Percentiles rank a stretch among this genome's conserved stretches.
Evolutionary conservation across 139 green algal genomes (phyloP).

Genomic region (Chlamydomonas incerta): DNA sequence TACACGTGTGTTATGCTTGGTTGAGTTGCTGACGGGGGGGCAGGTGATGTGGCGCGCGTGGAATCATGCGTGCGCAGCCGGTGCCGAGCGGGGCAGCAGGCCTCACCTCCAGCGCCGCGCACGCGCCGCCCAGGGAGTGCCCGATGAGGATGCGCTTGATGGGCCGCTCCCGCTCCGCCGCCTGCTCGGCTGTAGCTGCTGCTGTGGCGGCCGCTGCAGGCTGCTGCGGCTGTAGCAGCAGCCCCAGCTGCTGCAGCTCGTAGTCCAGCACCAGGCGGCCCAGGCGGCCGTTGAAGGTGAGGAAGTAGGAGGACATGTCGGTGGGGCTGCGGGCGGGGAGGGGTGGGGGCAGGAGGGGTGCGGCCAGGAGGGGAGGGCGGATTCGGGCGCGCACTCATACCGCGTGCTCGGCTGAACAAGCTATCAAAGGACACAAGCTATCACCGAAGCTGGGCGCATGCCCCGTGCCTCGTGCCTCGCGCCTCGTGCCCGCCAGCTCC

Average conservation of each 20-base stretch:
- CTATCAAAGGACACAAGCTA: too few relatives aligned
- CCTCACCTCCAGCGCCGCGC: conserved; percentile 66
- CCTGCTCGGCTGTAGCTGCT: conserved; percentile 15
- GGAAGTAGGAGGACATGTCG: conserved; percentile 67
- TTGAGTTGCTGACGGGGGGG: too few relatives aligned
- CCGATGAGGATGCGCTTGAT: conserved; percentile 78
- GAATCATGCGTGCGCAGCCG: too few relatives aligned
- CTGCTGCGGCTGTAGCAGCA: not conserved
- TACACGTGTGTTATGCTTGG: too few relatives aligned
- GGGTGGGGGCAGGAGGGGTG: too few relatives aligned
- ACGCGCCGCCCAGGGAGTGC: conserved; percentile 81
- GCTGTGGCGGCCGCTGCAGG: not conserved
- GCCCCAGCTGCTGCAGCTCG: conserved; percentile 57
- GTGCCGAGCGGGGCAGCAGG: too few relatives aligned
- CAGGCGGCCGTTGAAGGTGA: conserved; percentile 81
- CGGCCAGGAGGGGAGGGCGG: not conserved
- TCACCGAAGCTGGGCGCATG: too few relatives aligned
- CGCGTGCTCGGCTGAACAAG: too few relatives aligned
- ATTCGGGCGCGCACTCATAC: too few relatives aligned
- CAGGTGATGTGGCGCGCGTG: too few relatives aligned
- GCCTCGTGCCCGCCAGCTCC: too few relatives aligned
- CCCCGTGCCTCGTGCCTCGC: too few relatives aligned
- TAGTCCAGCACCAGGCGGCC: conserved; percentile 72
- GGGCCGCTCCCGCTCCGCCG: not conserved
- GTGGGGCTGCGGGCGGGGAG: conserved; percentile 45